These are phyloP conservation scores for Fraxinus ornus DNA, from an alignment of 305 asterid species.

Conservation along the genomic window DNA sequence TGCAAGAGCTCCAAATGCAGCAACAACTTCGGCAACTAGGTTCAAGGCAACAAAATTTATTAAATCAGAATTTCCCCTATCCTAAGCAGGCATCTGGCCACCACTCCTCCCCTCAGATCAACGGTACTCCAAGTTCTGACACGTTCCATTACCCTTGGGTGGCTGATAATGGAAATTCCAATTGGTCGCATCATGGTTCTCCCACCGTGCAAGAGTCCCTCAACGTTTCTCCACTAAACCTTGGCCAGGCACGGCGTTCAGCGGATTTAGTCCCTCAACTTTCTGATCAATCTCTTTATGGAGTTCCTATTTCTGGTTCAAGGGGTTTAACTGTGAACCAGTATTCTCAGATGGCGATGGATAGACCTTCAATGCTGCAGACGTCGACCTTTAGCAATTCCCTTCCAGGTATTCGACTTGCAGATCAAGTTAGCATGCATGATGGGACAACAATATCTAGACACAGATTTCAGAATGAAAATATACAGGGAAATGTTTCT, in stretches of 20 bases:
- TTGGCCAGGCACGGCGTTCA: conserved; percentile 50
- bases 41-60: conserved; percentile 48
- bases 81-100: conserved; percentile 54
- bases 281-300: conserved; percentile 80
- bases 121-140: conserved; percentile 54
- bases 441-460: conserved; percentile 46
- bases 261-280: conserved; percentile 54
- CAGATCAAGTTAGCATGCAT: conserved; percentile 48
- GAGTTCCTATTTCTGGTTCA: conserved; percentile 74
- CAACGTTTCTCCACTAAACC: conserved; percentile 46
- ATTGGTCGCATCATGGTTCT: conserved; percentile 62
- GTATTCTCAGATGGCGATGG: conserved; percentile 49
- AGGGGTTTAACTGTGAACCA: conserved; percentile 58
- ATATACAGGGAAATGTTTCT: conserved; percentile 43
- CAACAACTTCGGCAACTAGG: conserved; percentile 68
- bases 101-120: conserved; percentile 44
- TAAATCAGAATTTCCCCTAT: conserved; percentile 47
- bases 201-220: conserved; percentile 56
- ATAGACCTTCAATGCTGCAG: conserved; percentile 51
- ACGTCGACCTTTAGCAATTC: conserved; percentile 45
- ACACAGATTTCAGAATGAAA: conserved; percentile 54
- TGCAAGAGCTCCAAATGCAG: conserved; percentile 90
- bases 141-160: conserved; percentile 45
- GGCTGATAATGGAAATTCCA: conserved; percentile 52
- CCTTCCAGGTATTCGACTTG: conserved; percentile 49